Evolutionary conservation across 2,329 filamentous ascomycete species (phyloP).

Genomic region (Hyphodiscus sp.): DNA sequence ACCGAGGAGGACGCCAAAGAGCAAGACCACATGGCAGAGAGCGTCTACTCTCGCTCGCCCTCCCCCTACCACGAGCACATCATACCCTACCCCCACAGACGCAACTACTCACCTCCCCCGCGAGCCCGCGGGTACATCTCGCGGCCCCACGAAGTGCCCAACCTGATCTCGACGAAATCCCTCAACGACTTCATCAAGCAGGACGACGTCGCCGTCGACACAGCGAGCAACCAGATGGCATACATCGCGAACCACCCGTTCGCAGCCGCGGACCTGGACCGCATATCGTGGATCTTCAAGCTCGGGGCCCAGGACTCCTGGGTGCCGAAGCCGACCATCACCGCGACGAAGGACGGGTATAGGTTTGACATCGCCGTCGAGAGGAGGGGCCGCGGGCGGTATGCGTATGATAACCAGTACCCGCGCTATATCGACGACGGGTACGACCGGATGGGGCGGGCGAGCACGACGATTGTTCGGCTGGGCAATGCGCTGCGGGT

Average conservation of each 20-base stretch:
- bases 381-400: background rate
- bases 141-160: background rate
- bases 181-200: background rate
- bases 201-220: background rate
- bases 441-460: background rate
- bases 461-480: background rate
- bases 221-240: background rate
- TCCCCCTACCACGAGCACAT: background rate
- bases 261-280: background rate
- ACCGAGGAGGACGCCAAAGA: background rate
- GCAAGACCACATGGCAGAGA: background rate
- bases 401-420: background rate
- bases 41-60: background rate
- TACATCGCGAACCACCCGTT: background rate
- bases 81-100: background rate
- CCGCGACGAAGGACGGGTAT: background rate
- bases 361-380: background rate
- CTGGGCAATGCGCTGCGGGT: background rate
- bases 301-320: background rate
- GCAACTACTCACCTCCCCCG: background rate
- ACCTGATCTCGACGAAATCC: background rate
- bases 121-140: background rate
- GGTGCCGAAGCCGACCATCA: background rate
- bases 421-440: too few relatives aligned
- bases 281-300: slow-evolving; percentile 1